Percentiles rank a stretch among this genome's conserved stretches.
Evolutionary conservation across 2,329 filamentous ascomycete species (phyloP).

Genomic region (Didymella exigua): DNA sequence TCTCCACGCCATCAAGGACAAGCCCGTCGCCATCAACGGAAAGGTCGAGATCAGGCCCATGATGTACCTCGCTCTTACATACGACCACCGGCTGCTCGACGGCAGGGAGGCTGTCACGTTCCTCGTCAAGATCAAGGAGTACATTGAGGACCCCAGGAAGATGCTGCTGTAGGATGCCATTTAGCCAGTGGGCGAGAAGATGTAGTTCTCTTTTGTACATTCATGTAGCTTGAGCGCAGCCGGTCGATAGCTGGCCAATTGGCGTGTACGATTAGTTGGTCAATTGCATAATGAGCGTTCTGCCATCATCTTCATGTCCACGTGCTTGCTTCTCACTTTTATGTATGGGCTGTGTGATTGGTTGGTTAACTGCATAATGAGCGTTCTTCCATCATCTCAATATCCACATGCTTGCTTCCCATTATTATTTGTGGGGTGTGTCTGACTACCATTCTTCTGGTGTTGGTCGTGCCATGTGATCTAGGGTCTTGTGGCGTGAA

Average conservation of each 20-base stretch:
- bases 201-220: constrained; percentile 16
- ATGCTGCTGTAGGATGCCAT: constrained; percentile 70
- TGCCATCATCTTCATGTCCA: constrained; percentile 2
- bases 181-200: background rate
- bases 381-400: constrained; percentile 12
- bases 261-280: constrained; percentile 19
- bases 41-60: constrained; percentile 95
- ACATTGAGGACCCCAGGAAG: constrained; percentile 90
- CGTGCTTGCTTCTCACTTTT: background rate
- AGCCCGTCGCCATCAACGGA: constrained; percentile 85
- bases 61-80: constrained; percentile 98
- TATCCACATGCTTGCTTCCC: background rate
- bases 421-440: background rate
- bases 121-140: constrained; percentile 95
- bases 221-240: constrained; percentile 2
- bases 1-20: constrained; percentile 95
- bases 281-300: constrained; percentile 19
- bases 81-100: constrained; percentile 94
- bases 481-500: background rate
- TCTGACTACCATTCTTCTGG: too few relatives aligned
- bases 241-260: constrained; percentile 6
- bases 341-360: background rate
- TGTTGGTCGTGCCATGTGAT: too few relatives aligned
- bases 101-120: constrained; percentile 96
- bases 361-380: constrained; percentile 15